Base-by-base conservation (phyloP, 345 rosid genomes). In the Camelina sativa region DNA sequence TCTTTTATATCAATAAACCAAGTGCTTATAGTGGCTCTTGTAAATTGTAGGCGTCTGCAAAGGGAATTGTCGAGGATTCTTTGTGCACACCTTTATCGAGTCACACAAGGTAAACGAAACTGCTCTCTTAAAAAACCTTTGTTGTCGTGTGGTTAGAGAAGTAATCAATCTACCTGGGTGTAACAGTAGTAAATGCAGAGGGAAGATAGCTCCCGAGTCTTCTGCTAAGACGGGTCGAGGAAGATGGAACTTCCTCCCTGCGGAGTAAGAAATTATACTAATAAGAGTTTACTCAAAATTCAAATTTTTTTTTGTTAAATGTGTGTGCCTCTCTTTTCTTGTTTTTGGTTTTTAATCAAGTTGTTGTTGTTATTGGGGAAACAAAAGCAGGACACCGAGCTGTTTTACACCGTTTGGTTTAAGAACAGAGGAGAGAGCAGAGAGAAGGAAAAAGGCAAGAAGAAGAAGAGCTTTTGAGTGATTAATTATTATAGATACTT, bases 361-460 rank as follows among this genome's bases (percentile, higher is more conserved):
- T 44, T 62, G 16, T 62, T 69, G 30, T 28, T 28, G 30, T 28
- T 28, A 28, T 28, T 28, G 30, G 71, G 73, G 40, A 22, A 22
- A 50, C 48, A 58, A 65, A 15, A 41, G 88, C 86, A 87, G 86
- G 81, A 87, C 94, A 20, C 89, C 96, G n/a, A 81, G 77, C 72
- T 65, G 82, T 65, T 84, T 87, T 50, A 82, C 89, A 63, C 89
- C 96, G 64, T 95, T 91, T 82, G 73, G 78, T 65, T 73, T 83
- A 61, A 88, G 87, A 80, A 89, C 91, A 17, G 94, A 89, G 86
- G 97, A 89, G 67, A 86, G 96, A 86, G 91, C 94, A 56, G 84
- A 88, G 65, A 88, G 86, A 80, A 84, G 97, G 65, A 87, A 86
- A 79, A 84, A 89, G 97, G 98, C 73, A 84, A 81, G 89, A 62